These are phyloP conservation scores for Citrus australasica DNA, from an alignment of 345 rosid species.

Conservation along the genomic window DNA sequence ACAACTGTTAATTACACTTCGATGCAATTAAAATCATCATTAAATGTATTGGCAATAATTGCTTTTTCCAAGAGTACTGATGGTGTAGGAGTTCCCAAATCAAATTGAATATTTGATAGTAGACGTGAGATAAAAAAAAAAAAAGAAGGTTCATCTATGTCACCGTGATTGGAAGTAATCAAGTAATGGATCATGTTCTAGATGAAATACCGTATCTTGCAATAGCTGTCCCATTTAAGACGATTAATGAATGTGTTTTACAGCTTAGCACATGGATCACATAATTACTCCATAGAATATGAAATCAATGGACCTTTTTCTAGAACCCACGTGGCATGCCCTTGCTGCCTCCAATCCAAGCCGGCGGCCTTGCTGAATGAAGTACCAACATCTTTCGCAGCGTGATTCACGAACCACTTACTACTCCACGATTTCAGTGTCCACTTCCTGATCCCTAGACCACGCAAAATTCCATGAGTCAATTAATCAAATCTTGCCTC, in stretches of 20 bases:
- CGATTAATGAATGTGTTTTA: not conserved
- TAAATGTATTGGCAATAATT: not conserved
- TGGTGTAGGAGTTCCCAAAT: not conserved
- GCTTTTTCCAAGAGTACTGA: not conserved
- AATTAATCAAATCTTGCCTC: not conserved
- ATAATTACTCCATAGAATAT: not conserved
- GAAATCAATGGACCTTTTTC: not conserved
- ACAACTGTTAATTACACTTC: not conserved
- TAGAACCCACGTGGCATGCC: not conserved
- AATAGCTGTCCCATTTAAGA: not conserved
- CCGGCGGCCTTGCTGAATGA: not conserved
- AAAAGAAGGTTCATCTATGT: not conserved
- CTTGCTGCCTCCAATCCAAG: not conserved
- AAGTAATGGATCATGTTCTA: not conserved
- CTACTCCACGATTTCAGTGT: not conserved
- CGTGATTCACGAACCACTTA: conserved; percentile 5
- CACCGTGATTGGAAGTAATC: not conserved
- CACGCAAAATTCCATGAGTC: conserved; percentile 9
- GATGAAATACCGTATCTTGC: not conserved
- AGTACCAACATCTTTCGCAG: conserved; percentile 5
- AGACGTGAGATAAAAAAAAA: not conserved
- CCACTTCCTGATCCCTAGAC: not conserved
- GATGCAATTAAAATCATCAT: not conserved
- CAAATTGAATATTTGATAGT: not conserved
- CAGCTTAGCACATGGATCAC: not conserved